Percentiles rank a stretch among this genome's conserved stretches.
phyloP scores from a whole-genome alignment of 108 stramenopile species.

The Nannochloropsis gaditana region DNA sequence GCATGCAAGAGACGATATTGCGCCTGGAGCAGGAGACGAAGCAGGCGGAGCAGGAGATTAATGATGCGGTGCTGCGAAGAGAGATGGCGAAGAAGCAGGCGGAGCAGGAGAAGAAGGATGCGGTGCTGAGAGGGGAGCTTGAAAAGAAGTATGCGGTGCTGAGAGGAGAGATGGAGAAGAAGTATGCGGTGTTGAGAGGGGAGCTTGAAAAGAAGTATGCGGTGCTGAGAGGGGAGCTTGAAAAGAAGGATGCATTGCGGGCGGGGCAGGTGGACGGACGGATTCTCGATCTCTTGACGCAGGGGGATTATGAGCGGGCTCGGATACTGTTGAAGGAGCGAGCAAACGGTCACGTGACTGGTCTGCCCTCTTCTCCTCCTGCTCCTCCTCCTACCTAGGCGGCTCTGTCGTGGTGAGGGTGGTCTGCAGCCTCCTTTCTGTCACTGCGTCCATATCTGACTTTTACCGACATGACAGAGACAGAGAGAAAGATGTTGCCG shows the following conservation, averaged over 20 bases:
- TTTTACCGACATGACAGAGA: not conserved
- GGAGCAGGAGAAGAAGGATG: not conserved
- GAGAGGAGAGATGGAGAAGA: not conserved
- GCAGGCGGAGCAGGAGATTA: not conserved
- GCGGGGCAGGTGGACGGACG: not conserved
- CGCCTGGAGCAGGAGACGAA: not conserved
- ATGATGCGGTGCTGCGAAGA: not conserved
- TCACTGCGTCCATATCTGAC: not conserved
- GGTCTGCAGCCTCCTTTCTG: not conserved
- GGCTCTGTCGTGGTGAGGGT: not conserved
- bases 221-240: not conserved
- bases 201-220: not conserved
- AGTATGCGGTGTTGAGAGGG: not conserved
- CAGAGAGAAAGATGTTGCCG: not conserved
- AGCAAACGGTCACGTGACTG: not conserved
- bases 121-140: too few relatives aligned
- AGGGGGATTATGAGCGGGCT: not conserved
- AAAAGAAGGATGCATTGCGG: not conserved
- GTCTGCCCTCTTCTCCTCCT: constrained; percentile 3
- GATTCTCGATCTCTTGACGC: not conserved
- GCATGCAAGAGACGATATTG: not conserved
- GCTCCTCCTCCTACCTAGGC: not conserved
- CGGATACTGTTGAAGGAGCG: not conserved
- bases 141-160: not conserved
- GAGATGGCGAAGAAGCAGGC: not conserved